A percentile compares a stretch with the other conserved stretches of the same genome.
Conservation (phyloP, 306 rosid species). For the Malus orientalis region DNA sequence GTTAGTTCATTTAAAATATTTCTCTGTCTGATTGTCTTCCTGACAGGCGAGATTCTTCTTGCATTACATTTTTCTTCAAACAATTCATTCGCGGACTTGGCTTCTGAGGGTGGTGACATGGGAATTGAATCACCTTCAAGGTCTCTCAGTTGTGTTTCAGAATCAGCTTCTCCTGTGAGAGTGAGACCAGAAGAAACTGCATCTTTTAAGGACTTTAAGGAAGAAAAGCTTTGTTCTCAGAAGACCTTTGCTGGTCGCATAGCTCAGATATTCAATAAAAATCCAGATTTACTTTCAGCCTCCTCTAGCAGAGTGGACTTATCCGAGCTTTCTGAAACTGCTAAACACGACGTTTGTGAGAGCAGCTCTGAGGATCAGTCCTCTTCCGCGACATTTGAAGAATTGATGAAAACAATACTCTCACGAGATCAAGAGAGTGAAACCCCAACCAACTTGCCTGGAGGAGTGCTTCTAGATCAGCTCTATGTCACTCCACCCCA, state of each 20-base stretch:
- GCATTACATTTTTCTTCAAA: constrained; percentile 35
- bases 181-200: constrained; percentile 42
- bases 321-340: constrained; percentile 40
- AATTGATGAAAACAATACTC: constrained; percentile 44
- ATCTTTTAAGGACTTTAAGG: constrained; percentile 50
- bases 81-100: constrained; percentile 28
- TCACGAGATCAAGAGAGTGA: constrained; percentile 58
- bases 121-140: constrained; percentile 34
- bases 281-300: constrained; percentile 33
- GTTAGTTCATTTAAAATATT: neutral
- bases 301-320: constrained; percentile 35
- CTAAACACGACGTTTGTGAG: constrained; percentile 32
- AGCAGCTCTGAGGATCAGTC: constrained; percentile 49
- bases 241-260: constrained; percentile 59
- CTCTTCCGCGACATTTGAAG: constrained; percentile 52
- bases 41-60: constrained; percentile 70
- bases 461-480: constrained; percentile 83
- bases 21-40: neutral
- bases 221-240: constrained; percentile 46
- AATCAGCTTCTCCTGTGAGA: constrained; percentile 52
- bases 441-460: constrained; percentile 62
- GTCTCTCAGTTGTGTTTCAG: constrained; percentile 25
- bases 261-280: constrained; percentile 66
- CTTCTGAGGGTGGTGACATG: constrained; percentile 13
- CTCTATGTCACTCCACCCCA: constrained; percentile 53